phyloP scores from a whole-genome alignment of 192 early-diverging fungal species.

The Podila epigama region DNA sequence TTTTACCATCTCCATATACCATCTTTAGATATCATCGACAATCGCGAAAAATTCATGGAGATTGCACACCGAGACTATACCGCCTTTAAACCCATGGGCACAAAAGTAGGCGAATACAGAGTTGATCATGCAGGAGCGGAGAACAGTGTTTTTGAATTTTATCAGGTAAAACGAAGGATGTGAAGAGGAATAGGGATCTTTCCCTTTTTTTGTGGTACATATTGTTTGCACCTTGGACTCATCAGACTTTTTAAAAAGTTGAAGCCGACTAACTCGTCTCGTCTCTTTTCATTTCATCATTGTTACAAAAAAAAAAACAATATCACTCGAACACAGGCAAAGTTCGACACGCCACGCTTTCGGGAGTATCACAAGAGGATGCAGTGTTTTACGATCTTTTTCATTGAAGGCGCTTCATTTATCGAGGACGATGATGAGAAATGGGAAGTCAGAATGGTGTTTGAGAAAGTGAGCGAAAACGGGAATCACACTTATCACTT shows the following conservation, averaged over 20 bases:
- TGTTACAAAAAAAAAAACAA: no score
- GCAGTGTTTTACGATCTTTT: slow-evolving; percentile 83
- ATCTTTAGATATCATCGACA: slow-evolving; percentile 57
- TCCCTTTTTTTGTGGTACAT: no score
- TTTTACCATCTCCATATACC: not conserved
- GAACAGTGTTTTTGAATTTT: slow-evolving; percentile 68
- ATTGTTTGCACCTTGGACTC: no score
- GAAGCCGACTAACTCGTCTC: not conserved
- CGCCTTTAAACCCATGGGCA: slow-evolving; percentile 79
- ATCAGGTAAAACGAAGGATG: slow-evolving; percentile 56
- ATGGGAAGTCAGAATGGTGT: slow-evolving; percentile 80
- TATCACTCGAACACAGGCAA: slow-evolving; percentile 38
- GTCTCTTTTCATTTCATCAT: not conserved
- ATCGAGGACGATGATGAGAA: slow-evolving; percentile 84
- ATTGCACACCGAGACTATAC: slow-evolving; percentile 66
- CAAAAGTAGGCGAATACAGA: slow-evolving; percentile 77
- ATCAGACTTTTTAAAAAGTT: no score
- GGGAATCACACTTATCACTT: slow-evolving; percentile 67
- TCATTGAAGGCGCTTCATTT: slow-evolving; percentile 89
- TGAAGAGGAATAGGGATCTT: not conserved
- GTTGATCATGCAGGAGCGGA: slow-evolving; percentile 49
- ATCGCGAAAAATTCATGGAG: slow-evolving; percentile 69
- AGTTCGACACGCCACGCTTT: slow-evolving; percentile 72
- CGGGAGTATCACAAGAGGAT: slow-evolving; percentile 80
- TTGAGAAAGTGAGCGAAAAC: slow-evolving; percentile 56